Percentiles rank a stretch among this genome's conserved stretches.
Evolutionary conservation across 805 yeast species (phyloP).

Genomic region (Yarrowia sp.): DNA sequence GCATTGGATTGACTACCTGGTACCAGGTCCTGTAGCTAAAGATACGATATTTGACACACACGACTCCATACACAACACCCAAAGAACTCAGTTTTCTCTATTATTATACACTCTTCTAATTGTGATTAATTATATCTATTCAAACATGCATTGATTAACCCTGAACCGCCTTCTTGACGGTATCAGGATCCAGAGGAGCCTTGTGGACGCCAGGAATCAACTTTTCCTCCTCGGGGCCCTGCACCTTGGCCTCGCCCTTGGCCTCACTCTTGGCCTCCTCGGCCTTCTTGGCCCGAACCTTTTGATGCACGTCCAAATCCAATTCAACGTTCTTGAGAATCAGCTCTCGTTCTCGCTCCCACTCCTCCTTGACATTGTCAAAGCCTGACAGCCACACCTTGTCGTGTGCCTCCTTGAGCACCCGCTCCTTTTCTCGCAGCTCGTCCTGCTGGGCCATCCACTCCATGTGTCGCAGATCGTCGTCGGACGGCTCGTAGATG

Average conservation of each 20-base stretch:
- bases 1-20: too few relatives aligned
- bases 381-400: conserved; percentile 70
- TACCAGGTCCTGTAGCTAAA: too few relatives aligned
- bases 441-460: conserved; percentile 47
- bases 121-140: conserved; percentile 6
- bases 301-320: conserved; percentile 25
- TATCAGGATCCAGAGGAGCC: not conserved
- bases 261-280: conserved; percentile 32
- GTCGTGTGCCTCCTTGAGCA: conserved; percentile 39
- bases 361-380: conserved; percentile 66
- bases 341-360: conserved; percentile 69
- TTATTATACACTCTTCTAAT: not conserved
- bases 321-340: conserved; percentile 73
- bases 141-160: conserved; percentile 32
- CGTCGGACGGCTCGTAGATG: conserved; percentile 91
- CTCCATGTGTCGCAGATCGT: conserved; percentile 74
- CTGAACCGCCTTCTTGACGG: conserved; percentile 32
- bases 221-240: conserved; percentile 14
- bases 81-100: too few relatives aligned
- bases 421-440: conserved; percentile 41
- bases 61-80: too few relatives aligned
- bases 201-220: not conserved
- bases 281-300: conserved; percentile 29
- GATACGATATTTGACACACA: too few relatives aligned
- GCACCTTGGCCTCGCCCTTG: not conserved